Conservation (phyloP, 2,329 filamentous ascomycete genomes). For the Ceratocystis albifundus region DNA sequence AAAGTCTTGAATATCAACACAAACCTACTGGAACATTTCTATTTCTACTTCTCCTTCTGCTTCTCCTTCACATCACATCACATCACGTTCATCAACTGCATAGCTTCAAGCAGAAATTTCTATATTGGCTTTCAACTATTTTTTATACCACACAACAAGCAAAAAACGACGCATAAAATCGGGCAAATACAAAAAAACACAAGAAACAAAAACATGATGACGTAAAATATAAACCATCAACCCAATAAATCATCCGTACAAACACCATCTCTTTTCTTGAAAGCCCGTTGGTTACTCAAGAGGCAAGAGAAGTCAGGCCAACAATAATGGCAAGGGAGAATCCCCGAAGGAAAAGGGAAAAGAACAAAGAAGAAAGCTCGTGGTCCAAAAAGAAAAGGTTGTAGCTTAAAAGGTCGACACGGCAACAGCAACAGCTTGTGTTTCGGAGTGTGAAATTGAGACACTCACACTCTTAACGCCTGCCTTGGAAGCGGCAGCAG, state of each 20-base stretch:
- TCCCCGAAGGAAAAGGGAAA: conserved; percentile 18
- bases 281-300: neutral
- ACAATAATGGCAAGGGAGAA: neutral
- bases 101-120: neutral
- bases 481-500: conserved; percentile 69
- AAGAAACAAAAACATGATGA: neutral
- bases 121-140: conserved; percentile 3
- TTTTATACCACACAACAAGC: neutral
- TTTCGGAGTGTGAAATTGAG: conserved; percentile 91
- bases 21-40: neutral
- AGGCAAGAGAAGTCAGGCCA: conserved; percentile 1
- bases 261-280: neutral
- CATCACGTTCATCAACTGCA: neutral
- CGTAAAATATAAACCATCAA: neutral
- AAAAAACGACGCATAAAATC: no score
- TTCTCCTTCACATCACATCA: neutral
- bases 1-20: neutral
- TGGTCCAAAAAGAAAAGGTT: conserved; percentile 18
- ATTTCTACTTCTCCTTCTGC: neutral
- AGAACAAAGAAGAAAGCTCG: conserved; percentile 22
- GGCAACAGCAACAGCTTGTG: conserved; percentile 87
- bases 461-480: conserved; percentile 82
- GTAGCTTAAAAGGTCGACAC: conserved; percentile 59
- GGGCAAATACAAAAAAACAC: neutral
- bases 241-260: conserved; percentile 4